Base-by-base conservation (phyloP, 352 stramenopile species). In the Globisporangium ultimum region DNA sequence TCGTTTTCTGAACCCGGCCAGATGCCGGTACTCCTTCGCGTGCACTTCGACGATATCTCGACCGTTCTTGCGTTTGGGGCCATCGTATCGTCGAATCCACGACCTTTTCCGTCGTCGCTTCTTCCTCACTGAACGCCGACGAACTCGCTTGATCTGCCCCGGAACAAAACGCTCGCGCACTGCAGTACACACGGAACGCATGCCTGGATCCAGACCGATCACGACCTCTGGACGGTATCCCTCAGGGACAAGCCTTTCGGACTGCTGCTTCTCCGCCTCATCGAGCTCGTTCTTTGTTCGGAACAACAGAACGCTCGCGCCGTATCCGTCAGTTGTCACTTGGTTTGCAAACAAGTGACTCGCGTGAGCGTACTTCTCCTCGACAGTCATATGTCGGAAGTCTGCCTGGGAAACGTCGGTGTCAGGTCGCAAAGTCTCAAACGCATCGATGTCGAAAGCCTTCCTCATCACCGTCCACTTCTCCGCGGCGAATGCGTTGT, bases 321-420 rank as follows among this genome's bases (percentile, higher is more conserved):
- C 28, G 40, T 70, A 70, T 0, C 58, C 63, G 20, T 70, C 40
- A 0, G 54, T 63, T 14, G 54, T 63, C 5, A 62, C 28, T 46
- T 67, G 50, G 43, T 67, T 66, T 0, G 51, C 55, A 18, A 67
- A 64, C 46, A 71, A 50, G 15, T 58, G 55, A 48, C 59, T 64
- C 3, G 64, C 59, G 21, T 62, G 48, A 4, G 60, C 42, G 11
- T 63, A 61, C 47, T 71, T 55, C 50, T 38, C 28, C 12, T 38
- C 17, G 11, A 43, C 34, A 32, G 36, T 50, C 10, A 64, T 9
- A n/a, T 36, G 15, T 2, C 20, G 12, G 3, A 64, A 45, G 20
- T 61, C 55, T 15, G 5, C 1, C 18, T 64, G 63, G 36, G 43
- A 14, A 1, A 70, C 17, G 13, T 28, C 21, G 34, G 47, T 53